These are phyloP conservation scores for Hexamita inflata DNA, from an alignment of 208 protist species.

Conservation along the genomic window DNA sequence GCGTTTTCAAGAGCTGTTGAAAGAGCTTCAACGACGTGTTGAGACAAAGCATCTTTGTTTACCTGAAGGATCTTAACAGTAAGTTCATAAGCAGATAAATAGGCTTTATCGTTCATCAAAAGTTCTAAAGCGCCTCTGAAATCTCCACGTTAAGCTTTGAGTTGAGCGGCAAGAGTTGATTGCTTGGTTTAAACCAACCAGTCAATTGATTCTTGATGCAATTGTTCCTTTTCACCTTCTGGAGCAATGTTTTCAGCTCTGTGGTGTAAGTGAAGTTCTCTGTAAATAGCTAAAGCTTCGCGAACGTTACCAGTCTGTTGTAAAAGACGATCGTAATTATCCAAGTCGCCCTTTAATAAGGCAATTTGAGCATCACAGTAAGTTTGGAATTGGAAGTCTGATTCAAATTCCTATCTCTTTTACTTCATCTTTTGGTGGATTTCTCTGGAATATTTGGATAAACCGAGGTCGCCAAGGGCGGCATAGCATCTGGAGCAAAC, in stretches of 20 bases:
- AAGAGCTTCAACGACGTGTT: neutral
- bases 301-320: neutral
- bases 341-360: neutral
- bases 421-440: neutral
- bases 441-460: constrained; percentile 2
- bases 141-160: constrained; percentile 8
- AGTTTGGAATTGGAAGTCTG: too few relatives aligned
- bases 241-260: neutral
- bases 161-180: neutral
- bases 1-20: neutral
- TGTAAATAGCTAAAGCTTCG: neutral
- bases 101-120: constrained; percentile 24
- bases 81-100: constrained; percentile 26
- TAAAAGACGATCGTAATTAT: constrained; percentile 2
- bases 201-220: constrained; percentile 4
- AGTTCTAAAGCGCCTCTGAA: constrained; percentile 21
- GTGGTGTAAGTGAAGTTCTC: constrained; percentile 4
- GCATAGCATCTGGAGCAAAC: constrained; percentile 12
- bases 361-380: constrained; percentile 9
- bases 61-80: neutral
- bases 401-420: neutral
- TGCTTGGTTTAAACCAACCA: neutral
- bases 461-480: neutral
- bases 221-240: too few relatives aligned
- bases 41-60: neutral